Evolutionary conservation across 2,329 filamentous ascomycete species (phyloP).

Genomic region (Emergomyces orientalis): DNA sequence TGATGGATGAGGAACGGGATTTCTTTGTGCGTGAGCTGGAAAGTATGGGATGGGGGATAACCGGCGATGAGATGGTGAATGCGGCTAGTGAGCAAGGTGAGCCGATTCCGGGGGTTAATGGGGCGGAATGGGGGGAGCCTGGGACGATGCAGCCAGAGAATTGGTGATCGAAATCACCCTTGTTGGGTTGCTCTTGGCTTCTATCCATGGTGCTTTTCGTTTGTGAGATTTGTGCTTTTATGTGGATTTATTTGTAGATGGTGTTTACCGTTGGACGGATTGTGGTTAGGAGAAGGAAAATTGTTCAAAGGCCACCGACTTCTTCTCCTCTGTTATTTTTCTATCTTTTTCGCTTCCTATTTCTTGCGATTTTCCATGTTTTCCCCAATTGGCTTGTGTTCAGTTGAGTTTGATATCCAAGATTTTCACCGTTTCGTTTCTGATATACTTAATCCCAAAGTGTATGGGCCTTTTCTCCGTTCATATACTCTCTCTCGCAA

Average conservation of each 20-base stretch:
- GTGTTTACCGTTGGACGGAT: neutral
- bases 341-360: neutral
- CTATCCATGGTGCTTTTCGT: neutral
- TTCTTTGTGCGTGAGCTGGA: slow-evolving; percentile 73
- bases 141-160: slow-evolving; percentile 10
- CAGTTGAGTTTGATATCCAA: neutral
- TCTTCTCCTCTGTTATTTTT: neutral
- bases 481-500: neutral
- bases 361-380: neutral
- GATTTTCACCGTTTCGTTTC: neutral
- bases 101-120: slow-evolving; percentile 22
- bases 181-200: neutral
- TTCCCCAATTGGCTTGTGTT: no score
- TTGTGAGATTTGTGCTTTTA: neutral
- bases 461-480: neutral
- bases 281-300: neutral
- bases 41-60: slow-evolving; percentile 50
- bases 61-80: slow-evolving; percentile 27
- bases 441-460: neutral
- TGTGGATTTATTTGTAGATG: neutral
- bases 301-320: neutral
- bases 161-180: neutral
- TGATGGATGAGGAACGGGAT: slow-evolving; percentile 63
- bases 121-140: slow-evolving; percentile 24
- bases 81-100: slow-evolving; percentile 23